These are phyloP conservation scores for Nitzschia putrida DNA, from an alignment of 108 stramenopile genomes.

Conservation along the genomic window DNA sequence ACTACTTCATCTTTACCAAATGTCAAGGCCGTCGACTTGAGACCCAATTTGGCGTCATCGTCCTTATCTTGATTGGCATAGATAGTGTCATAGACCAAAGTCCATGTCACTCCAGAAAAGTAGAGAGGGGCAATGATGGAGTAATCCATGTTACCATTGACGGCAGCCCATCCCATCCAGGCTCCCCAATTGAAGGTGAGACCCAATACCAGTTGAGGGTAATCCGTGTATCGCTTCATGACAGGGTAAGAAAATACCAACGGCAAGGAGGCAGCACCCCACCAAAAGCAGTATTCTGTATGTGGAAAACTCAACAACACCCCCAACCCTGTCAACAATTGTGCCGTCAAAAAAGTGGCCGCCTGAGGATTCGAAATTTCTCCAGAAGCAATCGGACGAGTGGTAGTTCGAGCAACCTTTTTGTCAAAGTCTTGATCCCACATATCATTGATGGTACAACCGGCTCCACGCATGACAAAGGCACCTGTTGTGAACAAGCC, in stretches of 20 bases:
- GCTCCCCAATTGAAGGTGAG: slow-evolving; percentile 99
- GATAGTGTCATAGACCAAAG: slow-evolving; percentile 96
- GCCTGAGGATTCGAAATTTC: slow-evolving; percentile 71
- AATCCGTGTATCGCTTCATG: slow-evolving; percentile 93
- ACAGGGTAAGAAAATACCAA: slow-evolving; percentile 91
- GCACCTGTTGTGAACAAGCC: slow-evolving; percentile 79
- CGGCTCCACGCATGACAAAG: slow-evolving; percentile 93
- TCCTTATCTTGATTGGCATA: slow-evolving; percentile 98
- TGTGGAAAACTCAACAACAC: slow-evolving; percentile 86
- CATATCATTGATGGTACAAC: slow-evolving; percentile 99
- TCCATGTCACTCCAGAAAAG: slow-evolving; percentile 89
- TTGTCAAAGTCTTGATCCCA: slow-evolving; percentile 94
- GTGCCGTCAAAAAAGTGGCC: slow-evolving; percentile 76
- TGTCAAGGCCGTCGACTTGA: slow-evolving; percentile 88
- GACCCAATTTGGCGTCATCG: slow-evolving; percentile 88
- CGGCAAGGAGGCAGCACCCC: slow-evolving; percentile 89
- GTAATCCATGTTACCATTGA: slow-evolving; percentile 69
- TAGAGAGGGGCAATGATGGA: slow-evolving; percentile 84
- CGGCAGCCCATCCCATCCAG: slow-evolving; percentile 90
- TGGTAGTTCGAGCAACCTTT: slow-evolving; percentile 82
- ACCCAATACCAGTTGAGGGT: slow-evolving; percentile 94
- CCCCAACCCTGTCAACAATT: slow-evolving; percentile 81
- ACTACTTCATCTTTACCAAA: slow-evolving; percentile 64
- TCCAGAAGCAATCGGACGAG: slow-evolving; percentile 89
- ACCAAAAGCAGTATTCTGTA: slow-evolving; percentile 66